Evolutionary conservation across 306 rosid genomes (phyloP), one percentile per base, ranked within the genome.

Genomic region (Gastrolobium bilobum): DNA sequence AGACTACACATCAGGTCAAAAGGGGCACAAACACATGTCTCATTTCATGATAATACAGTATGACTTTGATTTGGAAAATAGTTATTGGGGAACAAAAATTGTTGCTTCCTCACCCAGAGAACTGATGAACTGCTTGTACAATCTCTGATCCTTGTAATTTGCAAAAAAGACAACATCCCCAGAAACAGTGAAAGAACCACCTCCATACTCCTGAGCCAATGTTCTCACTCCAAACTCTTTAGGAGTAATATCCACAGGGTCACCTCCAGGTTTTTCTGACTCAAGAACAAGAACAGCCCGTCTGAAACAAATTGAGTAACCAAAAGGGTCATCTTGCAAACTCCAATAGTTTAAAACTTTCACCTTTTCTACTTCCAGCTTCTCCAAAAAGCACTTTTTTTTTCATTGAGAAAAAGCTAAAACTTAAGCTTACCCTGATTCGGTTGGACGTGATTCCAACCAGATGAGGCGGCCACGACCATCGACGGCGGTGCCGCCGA

Each of bases 181-280:
- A 1, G 89, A 85, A 68, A 93, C 91, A 4, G 84, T 78, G 70
- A 96, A 96, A 15, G 90, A 97, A 59, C 97, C 98, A 50, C 97
- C 98, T 39, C 98, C 98, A 77, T 93, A 96, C 72, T 96, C 99
- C 83, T 93, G 99, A 30, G 97, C 92, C 86, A 89, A n/a, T 20
- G 89, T 90, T 81, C 99, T 89, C 68, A 96, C 99, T 59, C 88
- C 91, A 65, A 84, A 93, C 51, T 89, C 97, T 75, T 87, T 90
- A 1, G 97, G 98, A 80, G 99, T 93, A 73, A 96, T 81, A 75
- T 93, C 99, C 62, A 88, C 82, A 42, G 92, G 80, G 13, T 84
- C 97, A 4, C 77, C 91, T 20, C 84, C 94, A 1, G 84, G 75
- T 4, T 81, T 89, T 74, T 89, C 89, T 4, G 93, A 67, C 86